Evolutionary conservation across 192 early-diverging fungal species (phyloP), one percentile per base, ranked within the genome.

Genomic region (Coemansia sp.): DNA sequence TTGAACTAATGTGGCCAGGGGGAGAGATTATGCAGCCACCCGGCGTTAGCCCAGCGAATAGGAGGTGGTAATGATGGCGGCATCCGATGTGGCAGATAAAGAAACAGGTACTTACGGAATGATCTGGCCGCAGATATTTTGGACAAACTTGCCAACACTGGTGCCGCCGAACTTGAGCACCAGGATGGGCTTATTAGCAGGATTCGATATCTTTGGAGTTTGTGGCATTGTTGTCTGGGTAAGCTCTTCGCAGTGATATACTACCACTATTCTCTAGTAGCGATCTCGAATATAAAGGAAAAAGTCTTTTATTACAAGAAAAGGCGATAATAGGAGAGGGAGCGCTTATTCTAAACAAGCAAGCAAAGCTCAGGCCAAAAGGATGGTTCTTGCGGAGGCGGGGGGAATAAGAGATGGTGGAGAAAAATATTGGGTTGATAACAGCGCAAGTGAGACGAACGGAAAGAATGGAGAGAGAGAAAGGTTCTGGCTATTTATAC

Each of bases 101-200:
- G 9, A 12, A 33, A n/a, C 25, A 53, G 35, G 16, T 37, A 86
- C 89, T 81, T 86, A 94, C 93, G 88, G 91, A 56, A 97, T 87
- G 67, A 99, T 95, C 65, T 80, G 84, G 65, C 83, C 84, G 55
- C 87, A 83, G 56, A 92, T 91, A 57, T 77, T 87, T 29, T 91
- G 85, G 13, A 91, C 63, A 69, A 89, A 91, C 72, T 91, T 95
- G 59, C 97, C 95, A 33, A 99, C 92, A 63, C 88, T 91, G 33
- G 97, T 99, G 29, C 97, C 95, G 63, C 97, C 97, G 87, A 94
- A 99, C 86, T 99, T 99, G 71, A 91, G 89, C 37, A 91, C 91
- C 61, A 90, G 66, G 80, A 86, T 88, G 40, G 89, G 90, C 48
- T 76, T 74, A 28, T 68, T 35, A 18, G 70, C 45, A 4, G 75